These are phyloP conservation scores for Warburgia ugandensis DNA, from an alignment of 164 flowering plant species.

Conservation along the genomic window DNA sequence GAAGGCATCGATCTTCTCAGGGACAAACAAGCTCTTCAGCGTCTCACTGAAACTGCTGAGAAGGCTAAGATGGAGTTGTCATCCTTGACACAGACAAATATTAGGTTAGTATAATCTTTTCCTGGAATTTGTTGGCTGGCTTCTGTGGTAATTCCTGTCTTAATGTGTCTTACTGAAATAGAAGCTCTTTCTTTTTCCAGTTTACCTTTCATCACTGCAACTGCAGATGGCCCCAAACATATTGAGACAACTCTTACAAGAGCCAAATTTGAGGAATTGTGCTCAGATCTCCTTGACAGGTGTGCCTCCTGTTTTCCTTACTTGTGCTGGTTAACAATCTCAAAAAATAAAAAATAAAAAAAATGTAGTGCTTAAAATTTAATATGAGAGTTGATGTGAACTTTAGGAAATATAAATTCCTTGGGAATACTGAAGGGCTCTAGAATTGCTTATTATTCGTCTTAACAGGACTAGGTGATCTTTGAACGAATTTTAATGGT, in stretches of 20 bases:
- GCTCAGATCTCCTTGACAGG: conserved; percentile 84
- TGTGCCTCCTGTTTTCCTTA: conserved; percentile 12
- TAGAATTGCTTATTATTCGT: too few relatives aligned
- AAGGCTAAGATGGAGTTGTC: conserved; percentile 73
- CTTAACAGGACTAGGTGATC: too few relatives aligned
- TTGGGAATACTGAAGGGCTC: too few relatives aligned
- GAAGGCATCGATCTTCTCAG: conserved; percentile 17
- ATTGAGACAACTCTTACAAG: conserved; percentile 80
- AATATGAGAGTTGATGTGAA: too few relatives aligned
- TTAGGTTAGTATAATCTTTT: conserved; percentile 29
- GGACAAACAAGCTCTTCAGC: conserved; percentile 36
- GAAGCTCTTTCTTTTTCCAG: conserved; percentile 25
- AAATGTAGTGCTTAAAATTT: too few relatives aligned
- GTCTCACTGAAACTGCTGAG: conserved; percentile 66
- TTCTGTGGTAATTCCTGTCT: background rate
- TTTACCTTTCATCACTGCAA: conserved; percentile 80
- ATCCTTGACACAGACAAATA: conserved; percentile 55
- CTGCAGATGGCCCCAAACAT: conserved; percentile 83
- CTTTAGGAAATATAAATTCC: too few relatives aligned
- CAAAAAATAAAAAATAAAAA: too few relatives aligned
- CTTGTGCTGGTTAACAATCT: too few relatives aligned
- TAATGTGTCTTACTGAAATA: conserved; percentile 4
- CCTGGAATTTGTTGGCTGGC: background rate
- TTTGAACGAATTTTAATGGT: too few relatives aligned
- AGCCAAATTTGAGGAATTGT: conserved; percentile 82